These are phyloP conservation scores for Knufia fluminis DNA, from an alignment of 2,329 filamentous ascomycete species.

Conservation along the genomic window DNA sequence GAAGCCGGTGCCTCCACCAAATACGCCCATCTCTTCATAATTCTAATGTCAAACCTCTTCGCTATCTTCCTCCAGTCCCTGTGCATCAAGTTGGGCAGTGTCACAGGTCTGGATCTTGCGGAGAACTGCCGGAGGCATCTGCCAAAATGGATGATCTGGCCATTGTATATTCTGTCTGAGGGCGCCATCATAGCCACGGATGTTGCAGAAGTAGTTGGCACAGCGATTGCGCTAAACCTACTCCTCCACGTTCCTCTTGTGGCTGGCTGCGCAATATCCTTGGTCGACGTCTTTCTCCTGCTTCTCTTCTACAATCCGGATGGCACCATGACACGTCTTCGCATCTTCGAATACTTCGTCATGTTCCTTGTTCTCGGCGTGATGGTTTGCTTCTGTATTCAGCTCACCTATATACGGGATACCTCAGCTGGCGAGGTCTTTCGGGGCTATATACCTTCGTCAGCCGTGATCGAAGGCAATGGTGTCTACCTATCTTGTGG, in stretches of 20 bases:
- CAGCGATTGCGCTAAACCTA: conserved; percentile 48
- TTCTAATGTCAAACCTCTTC: conserved; percentile 40
- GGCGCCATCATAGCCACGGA: conserved; percentile 62
- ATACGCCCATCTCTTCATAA: conserved; percentile 39
- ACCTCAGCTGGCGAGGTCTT: conserved; percentile 45
- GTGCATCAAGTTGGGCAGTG: conserved; percentile 55
- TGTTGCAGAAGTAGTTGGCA: conserved; percentile 56
- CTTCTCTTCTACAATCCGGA: conserved; percentile 47
- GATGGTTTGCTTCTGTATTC: conserved; percentile 49
- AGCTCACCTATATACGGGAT: conserved; percentile 44
- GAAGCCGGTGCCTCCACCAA: conserved; percentile 38
- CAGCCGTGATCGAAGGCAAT: conserved; percentile 42
- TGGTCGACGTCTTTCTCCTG: conserved; percentile 48
- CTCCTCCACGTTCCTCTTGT: conserved; percentile 46
- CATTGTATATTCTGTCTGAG: conserved; percentile 56
- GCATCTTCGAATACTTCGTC: conserved; percentile 47
- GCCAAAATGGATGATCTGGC: conserved; percentile 55
- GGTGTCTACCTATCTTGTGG: conserved; percentile 48
- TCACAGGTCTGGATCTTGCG: conserved; percentile 59
- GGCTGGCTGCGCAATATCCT: conserved; percentile 48
- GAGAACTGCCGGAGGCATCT: conserved; percentile 57
- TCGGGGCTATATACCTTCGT: conserved; percentile 46
- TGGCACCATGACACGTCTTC: conserved; percentile 42
- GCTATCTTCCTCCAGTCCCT: conserved; percentile 41
- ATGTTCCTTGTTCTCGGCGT: conserved; percentile 46